phyloP scores from a whole-genome alignment of 495 filamentous ascomycete genomes.

The Neurospora sp. region DNA sequence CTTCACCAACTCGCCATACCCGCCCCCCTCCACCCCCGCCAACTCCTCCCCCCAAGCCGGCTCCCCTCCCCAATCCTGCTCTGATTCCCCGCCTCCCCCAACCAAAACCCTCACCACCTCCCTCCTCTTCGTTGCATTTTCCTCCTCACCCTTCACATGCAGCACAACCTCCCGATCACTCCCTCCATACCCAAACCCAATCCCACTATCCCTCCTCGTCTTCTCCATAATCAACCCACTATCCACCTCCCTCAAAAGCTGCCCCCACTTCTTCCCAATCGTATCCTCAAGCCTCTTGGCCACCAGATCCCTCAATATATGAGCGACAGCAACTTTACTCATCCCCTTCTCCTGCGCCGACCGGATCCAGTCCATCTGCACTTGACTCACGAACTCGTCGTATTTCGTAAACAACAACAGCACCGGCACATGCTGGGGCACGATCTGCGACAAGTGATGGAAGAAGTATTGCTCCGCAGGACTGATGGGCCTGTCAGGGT shows the following conservation, averaged over 20 bases:
- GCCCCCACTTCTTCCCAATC: conserved; percentile 15
- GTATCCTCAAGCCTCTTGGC: conserved; percentile 14
- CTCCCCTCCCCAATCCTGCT: conserved; percentile 11
- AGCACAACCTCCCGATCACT: neutral
- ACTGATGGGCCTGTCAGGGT: conserved; percentile 2
- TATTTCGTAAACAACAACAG: conserved; percentile 20
- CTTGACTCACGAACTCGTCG: conserved; percentile 17
- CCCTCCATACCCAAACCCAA: neutral
- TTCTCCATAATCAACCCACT: neutral
- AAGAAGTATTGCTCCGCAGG: conserved; percentile 16
- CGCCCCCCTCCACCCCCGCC: conserved; percentile 9
- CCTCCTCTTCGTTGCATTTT: neutral
- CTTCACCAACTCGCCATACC: conserved; percentile 10
- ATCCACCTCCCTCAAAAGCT: neutral
- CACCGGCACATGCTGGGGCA: conserved; percentile 10
- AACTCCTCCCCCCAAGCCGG: conserved; percentile 13
- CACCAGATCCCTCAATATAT: conserved; percentile 15
- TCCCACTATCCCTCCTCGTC: neutral
- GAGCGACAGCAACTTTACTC: conserved; percentile 16
- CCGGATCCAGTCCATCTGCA: conserved; percentile 15
- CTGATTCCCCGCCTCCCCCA: neutral
- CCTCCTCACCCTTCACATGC: neutral
- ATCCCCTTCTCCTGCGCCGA: conserved; percentile 11
- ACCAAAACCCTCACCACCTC: neutral
- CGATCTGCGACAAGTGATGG: neutral